These are phyloP conservation scores for Lachancea waltii DNA, from an alignment of 805 yeast species.

Conservation along the genomic window DNA sequence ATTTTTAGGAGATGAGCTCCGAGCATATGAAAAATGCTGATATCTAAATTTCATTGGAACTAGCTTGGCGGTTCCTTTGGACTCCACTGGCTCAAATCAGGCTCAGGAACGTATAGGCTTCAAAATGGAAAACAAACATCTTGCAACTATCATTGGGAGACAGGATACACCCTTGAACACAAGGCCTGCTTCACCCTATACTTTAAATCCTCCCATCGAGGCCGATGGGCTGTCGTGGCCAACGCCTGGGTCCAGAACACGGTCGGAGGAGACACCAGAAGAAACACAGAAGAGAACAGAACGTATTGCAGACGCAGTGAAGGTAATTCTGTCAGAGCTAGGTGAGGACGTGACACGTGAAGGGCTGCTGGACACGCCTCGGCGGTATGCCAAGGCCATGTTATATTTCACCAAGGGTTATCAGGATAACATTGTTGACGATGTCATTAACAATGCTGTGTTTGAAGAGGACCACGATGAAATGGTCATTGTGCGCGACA, in stretches of 20 bases:
- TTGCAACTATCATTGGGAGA: slow-evolving; percentile 14
- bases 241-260: slow-evolving; percentile 68
- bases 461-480: slow-evolving; percentile 98
- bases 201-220: slow-evolving; percentile 79
- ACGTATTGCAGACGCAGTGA: slow-evolving; percentile 80
- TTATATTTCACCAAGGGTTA: slow-evolving; percentile 93
- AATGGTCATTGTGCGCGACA: slow-evolving; percentile 96
- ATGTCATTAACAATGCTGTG: slow-evolving; percentile 89
- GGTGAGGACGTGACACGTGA: slow-evolving; percentile 90
- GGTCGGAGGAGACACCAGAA: slow-evolving; percentile 64
- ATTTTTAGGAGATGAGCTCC: no score
- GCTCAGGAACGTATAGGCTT: no score
- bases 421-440: slow-evolving; percentile 79
- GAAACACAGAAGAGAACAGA: slow-evolving; percentile 60
- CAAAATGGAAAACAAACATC: slow-evolving; percentile 11
- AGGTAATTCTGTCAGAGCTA: slow-evolving; percentile 63
- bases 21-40: no score
- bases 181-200: slow-evolving; percentile 76
- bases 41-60: no score
- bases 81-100: no score
- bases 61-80: no score
- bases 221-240: slow-evolving; percentile 95
- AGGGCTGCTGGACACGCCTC: slow-evolving; percentile 91
- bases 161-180: slow-evolving; percentile 58
- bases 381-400: slow-evolving; percentile 95